Base-by-base conservation (phyloP, 1,284 basidiomycete genomes). In the Sporisorium sorghi region DNA sequence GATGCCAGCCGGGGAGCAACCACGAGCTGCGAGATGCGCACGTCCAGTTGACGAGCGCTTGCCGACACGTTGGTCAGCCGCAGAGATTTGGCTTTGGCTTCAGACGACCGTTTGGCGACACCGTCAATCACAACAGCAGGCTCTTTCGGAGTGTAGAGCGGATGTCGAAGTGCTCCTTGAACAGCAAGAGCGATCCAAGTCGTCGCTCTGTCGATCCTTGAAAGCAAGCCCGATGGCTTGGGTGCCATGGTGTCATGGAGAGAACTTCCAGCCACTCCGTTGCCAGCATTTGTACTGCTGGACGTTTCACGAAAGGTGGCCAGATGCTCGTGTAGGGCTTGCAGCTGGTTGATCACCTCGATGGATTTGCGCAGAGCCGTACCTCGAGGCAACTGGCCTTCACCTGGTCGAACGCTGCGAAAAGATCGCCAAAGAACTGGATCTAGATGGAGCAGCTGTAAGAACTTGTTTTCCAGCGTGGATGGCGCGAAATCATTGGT, bases 11-110 rank as follows among this genome's bases (percentile, higher is more conserved):
- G 61, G 6, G 87, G 86, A 35, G 83, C 80, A 70, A 87, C 77
- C 61, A 84, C 42, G 24, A 84, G 64, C 73, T 86, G 85, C 54
- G 86, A 80, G 54, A 83, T 63, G 40, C 86, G 79, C 17, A 84
- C 66, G 78, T 85, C 78, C 15, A 86, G 59, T 72, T 87, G 86
- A 47, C 84, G 76, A 2, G 83, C 86, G 35, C 67, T 58, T 9
- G 73, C 85, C 30, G 70, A 69, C 19, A 70, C 26, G 17, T 40
- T 44, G 7, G 48, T 49, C 32, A 73, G 26, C 14, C 46, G 58
- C 15, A 40, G n/a, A 2, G 48, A 24, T 2, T 23, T 15, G n/a
- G 32, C 5, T n/a, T 44, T 46, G 9, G 81, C 51, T n/a, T 19
- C 5, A 2, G 5, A 23, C 9, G 54, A 37, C 26, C 30, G 58